A percentile compares a stretch with the other conserved stretches of the same genome.
Evolutionary conservation across 306 rosid species (phyloP).

Genomic region (Rosa multiflora): DNA sequence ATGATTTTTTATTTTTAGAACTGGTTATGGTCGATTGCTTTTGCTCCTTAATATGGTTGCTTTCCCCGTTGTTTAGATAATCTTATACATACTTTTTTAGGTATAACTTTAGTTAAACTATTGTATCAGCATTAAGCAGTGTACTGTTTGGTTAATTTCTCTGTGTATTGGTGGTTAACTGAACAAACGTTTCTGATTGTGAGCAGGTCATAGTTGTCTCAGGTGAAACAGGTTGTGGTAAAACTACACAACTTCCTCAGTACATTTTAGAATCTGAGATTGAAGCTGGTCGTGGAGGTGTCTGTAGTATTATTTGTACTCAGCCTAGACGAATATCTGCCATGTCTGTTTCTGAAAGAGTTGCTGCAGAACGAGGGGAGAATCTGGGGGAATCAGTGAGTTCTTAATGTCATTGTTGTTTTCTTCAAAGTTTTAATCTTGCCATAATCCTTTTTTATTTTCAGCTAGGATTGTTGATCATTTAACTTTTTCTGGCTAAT

Average conservation of each 20-base stretch:
- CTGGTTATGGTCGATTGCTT: conserved; percentile 1
- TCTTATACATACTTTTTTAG: not conserved
- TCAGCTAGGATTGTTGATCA: not conserved
- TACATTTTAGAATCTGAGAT: conserved; percentile 51
- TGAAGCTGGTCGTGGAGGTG: conserved; percentile 46
- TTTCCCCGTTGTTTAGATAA: not conserved
- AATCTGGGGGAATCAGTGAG: conserved; percentile 51
- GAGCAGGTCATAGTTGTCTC: conserved; percentile 48
- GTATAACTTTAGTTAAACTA: not conserved
- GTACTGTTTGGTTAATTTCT: not conserved
- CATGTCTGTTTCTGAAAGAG: conserved; percentile 55
- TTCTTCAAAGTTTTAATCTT: not conserved
- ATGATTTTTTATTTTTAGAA: conserved; percentile 6
- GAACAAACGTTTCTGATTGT: conserved; percentile 6
- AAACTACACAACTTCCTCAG: conserved; percentile 57
- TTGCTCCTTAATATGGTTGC: not conserved
- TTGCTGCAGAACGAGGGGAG: conserved; percentile 61
- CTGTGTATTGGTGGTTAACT: not conserved
- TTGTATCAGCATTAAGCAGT: not conserved
- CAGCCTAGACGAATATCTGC: conserved; percentile 56
- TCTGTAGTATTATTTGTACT: conserved; percentile 50
- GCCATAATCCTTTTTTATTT: not conserved
- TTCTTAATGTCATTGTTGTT: conserved; percentile 1
- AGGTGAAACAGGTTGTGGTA: conserved; percentile 57
- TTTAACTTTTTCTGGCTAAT: not conserved